phyloP scores from a whole-genome alignment of 1,139 yeast genomes.

The Pichia sp. region DNA sequence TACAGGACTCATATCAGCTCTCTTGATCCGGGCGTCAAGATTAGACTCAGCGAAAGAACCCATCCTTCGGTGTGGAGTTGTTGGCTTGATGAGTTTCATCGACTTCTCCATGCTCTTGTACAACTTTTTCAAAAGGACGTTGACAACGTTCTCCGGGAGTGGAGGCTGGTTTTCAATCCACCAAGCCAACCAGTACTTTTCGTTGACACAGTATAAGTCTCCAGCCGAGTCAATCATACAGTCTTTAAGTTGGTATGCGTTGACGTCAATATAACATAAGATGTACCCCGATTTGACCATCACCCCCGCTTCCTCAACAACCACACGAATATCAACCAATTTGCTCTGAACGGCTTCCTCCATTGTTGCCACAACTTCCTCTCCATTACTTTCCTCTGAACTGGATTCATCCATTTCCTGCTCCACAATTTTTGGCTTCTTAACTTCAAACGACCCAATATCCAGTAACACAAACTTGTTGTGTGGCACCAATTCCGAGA shows the following conservation, averaged over 20 bases:
- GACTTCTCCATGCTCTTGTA: constrained; percentile 27
- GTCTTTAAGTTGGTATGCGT: constrained; percentile 26
- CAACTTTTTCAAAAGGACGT: constrained; percentile 27
- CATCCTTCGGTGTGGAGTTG: neutral
- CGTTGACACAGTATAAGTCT: constrained; percentile 9
- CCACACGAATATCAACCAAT: constrained; percentile 40
- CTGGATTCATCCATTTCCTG: neutral
- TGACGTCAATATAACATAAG: constrained; percentile 55
- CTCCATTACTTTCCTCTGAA: neutral
- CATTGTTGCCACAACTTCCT: neutral
- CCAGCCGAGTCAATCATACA: neutral
- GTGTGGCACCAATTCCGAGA: constrained; percentile 54
- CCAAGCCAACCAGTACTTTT: constrained; percentile 31
- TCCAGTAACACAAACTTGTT: constrained; percentile 49
- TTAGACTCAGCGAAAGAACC: constrained; percentile 4
- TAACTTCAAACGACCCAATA: constrained; percentile 46
- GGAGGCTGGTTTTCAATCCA: constrained; percentile 32
- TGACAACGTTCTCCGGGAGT: constrained; percentile 26
- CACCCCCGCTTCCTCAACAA: constrained; percentile 59
- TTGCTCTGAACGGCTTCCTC: constrained; percentile 21
- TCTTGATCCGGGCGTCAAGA: neutral
- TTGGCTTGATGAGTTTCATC: neutral
- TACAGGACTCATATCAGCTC: neutral
- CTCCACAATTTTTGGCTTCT: constrained; percentile 11
- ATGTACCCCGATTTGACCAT: constrained; percentile 53